Conservation (phyloP, 257 asterid species). For the Orobanche coerulescens region DNA sequence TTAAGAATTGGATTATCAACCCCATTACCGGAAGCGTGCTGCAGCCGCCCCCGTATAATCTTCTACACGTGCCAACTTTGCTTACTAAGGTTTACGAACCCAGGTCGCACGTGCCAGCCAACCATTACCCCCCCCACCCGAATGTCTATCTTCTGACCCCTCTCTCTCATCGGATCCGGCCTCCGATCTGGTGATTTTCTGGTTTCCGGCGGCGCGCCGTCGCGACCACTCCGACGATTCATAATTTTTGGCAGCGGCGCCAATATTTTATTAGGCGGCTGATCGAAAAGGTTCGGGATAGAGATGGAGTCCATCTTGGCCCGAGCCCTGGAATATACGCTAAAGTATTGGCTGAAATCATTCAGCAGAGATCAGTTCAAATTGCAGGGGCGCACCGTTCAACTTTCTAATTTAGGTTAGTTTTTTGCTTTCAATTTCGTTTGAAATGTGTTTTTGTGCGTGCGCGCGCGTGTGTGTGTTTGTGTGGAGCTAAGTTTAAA, state of each 20-base stretch:
- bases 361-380: conserved; percentile 95
- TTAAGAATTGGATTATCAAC: too few relatives aligned
- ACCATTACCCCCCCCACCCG: conserved; percentile 3
- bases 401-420: conserved; percentile 85
- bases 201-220: conserved; percentile 21
- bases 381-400: conserved; percentile 82
- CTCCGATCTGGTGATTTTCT: conserved; percentile 35
- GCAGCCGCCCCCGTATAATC: conserved; percentile 29
- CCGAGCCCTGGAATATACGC: conserved; percentile 86
- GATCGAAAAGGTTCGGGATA: conserved; percentile 18
- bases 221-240: conserved; percentile 3
- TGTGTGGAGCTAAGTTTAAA: conserved; percentile 16
- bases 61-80: conserved; percentile 32
- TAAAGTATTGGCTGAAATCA: conserved; percentile 93
- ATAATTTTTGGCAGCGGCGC: conserved; percentile 6
- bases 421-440: conserved; percentile 16
- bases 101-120: conserved; percentile 44
- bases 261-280: not conserved
- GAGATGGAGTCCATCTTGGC: conserved; percentile 89
- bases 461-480: not conserved
- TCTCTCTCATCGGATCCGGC: conserved; percentile 24
- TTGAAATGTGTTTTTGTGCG: conserved; percentile 10
- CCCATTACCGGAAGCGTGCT: conserved; percentile 41
- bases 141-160: conserved; percentile 24
- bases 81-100: not conserved